Conservation (phyloP, 768 basidiomycete genomes). For the Lactarius vividus region DNA sequence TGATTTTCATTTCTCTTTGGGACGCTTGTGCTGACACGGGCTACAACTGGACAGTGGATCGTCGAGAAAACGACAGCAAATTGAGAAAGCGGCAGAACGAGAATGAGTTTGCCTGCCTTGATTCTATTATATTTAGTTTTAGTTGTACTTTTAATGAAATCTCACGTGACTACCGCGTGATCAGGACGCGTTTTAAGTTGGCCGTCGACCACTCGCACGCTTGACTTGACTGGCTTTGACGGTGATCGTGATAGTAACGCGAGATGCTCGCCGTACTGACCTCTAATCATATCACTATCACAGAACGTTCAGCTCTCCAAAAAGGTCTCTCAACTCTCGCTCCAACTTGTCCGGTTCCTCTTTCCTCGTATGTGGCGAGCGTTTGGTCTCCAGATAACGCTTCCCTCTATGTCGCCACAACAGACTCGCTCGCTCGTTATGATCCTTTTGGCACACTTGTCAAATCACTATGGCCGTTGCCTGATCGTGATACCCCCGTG, state of each 20-base stretch:
- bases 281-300: slow-evolving; percentile 45
- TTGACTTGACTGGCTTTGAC: too few species aligned
- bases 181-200: background rate
- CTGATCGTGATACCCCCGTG: slow-evolving; percentile 35
- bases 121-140: background rate
- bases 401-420: slow-evolving; percentile 52
- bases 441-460: slow-evolving; percentile 46
- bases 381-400: slow-evolving; percentile 59
- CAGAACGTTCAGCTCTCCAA: slow-evolving; percentile 49
- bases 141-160: background rate
- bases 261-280: slow-evolving; percentile 57
- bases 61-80: slow-evolving; percentile 66
- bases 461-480: slow-evolving; percentile 41
- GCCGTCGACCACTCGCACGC: too few species aligned
- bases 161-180: slow-evolving; percentile 5
- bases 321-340: slow-evolving; percentile 42
- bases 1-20: background rate
- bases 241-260: background rate
- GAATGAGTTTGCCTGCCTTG: slow-evolving; percentile 30
- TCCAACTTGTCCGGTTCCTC: slow-evolving; percentile 19
- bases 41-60: slow-evolving; percentile 41
- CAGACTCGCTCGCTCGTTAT: slow-evolving; percentile 50
- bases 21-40: slow-evolving; percentile 4
- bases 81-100: slow-evolving; percentile 56
- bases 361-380: slow-evolving; percentile 41